These are phyloP conservation scores for Aspergillus pseudoglaucus DNA, from an alignment of 2,329 filamentous ascomycete species.

Conservation along the genomic window DNA sequence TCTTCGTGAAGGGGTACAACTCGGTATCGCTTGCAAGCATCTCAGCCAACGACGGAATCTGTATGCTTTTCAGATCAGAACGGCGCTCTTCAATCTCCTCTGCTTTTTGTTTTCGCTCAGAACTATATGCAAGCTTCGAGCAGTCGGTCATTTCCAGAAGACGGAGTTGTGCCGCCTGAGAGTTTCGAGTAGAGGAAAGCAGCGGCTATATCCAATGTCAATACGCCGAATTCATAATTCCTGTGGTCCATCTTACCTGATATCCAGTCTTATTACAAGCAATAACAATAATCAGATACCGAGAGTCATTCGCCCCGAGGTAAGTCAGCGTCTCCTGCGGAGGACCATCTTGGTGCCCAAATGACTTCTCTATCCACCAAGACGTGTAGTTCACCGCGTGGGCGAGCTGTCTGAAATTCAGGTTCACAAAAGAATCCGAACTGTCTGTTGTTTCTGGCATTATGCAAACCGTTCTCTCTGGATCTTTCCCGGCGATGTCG, in stretches of 20 bases:
- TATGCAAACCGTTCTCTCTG: conserved; percentile 4
- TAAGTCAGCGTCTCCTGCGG: conserved; percentile 13
- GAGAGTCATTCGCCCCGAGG: conserved; percentile 15
- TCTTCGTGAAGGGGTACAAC: conserved; percentile 9
- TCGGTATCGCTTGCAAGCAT: neutral
- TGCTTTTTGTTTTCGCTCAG: conserved; percentile 15
- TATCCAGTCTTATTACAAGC: conserved; percentile 16
- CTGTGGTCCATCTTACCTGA: conserved; percentile 4
- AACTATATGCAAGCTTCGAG: conserved; percentile 19
- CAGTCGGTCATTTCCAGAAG: conserved; percentile 11
- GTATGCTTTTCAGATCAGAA: conserved; percentile 1
- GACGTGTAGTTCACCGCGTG: conserved; percentile 15
- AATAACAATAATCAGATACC: conserved; percentile 13
- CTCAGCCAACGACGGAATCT: conserved; percentile 4
- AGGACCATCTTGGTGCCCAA: conserved; percentile 6
- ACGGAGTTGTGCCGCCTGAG: conserved; percentile 10
- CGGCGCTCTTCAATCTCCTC: conserved; percentile 8
- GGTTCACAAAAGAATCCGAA: conserved; percentile 4
- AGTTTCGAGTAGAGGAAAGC: conserved; percentile 15
- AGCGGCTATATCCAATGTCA: neutral
- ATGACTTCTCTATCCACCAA: conserved; percentile 20
- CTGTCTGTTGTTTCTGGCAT: conserved; percentile 3
- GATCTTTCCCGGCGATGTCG: conserved; percentile 3
- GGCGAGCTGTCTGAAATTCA: conserved; percentile 15
- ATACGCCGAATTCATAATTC: neutral